These are phyloP conservation scores for Dryas alaskensis DNA, from an alignment of 306 rosid species.

Conservation along the genomic window DNA sequence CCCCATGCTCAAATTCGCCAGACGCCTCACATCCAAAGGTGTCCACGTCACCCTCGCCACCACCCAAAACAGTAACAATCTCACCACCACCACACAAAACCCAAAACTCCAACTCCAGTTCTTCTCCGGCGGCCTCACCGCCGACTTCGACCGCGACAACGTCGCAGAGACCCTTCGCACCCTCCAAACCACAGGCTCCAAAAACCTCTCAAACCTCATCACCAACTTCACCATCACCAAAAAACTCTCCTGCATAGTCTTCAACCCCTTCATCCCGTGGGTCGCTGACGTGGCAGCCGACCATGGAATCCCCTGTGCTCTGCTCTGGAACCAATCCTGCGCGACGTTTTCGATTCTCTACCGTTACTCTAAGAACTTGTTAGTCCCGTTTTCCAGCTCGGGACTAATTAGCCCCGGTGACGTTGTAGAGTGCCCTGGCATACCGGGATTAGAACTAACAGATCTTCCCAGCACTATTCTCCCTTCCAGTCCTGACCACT, in stretches of 20 bases:
- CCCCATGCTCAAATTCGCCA: conserved; percentile 50
- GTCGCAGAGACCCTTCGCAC: conserved; percentile 5
- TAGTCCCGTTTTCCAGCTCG: too few relatives aligned
- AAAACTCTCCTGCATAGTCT: conserved; percentile 34
- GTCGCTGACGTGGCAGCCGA: conserved; percentile 31
- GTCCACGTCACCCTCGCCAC: conserved; percentile 44
- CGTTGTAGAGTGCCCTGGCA: conserved; percentile 38
- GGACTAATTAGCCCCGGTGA: conserved; percentile 11
- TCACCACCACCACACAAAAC: neutral
- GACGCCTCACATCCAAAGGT: conserved; percentile 38
- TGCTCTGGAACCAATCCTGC: conserved; percentile 63
- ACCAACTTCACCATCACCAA: conserved; percentile 11
- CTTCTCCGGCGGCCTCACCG: conserved; percentile 52
- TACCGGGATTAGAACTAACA: conserved; percentile 35
- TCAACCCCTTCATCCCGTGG: conserved; percentile 52
- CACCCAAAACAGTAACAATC: conserved; percentile 29
- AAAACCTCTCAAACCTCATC: conserved; percentile 39
- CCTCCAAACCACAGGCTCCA: conserved; percentile 23
- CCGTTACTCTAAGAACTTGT: conserved; percentile 26
- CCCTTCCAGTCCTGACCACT: conserved; percentile 33
- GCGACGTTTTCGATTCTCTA: conserved; percentile 45
- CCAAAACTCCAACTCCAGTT: conserved; percentile 33
- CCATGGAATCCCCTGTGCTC: conserved; percentile 45
- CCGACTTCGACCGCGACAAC: conserved; percentile 37
- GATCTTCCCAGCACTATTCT: conserved; percentile 52